Evolutionary conservation across 495 filamentous ascomycete genomes (phyloP).

Genomic region (Hypomontagnella submonticulosa): DNA sequence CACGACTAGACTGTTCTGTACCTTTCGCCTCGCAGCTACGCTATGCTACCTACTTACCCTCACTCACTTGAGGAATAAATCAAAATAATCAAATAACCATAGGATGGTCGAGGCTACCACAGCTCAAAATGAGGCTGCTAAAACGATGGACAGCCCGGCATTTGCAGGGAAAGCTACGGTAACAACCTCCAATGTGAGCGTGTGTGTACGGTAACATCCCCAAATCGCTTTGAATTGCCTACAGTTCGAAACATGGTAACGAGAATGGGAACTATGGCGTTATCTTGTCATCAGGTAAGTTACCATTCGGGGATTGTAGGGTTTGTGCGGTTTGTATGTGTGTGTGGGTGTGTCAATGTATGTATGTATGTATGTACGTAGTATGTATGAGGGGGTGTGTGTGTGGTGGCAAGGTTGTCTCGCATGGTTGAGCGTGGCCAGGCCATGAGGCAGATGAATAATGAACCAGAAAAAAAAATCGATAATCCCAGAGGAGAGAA

Average conservation of each 20-base stretch:
- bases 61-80: neutral
- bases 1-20: conserved; percentile 15
- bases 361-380: neutral
- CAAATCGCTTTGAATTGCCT: conserved; percentile 43
- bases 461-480: conserved; percentile 31
- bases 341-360: neutral
- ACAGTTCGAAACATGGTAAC: conserved; percentile 31
- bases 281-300: conserved; percentile 29
- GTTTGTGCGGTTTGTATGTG: neutral
- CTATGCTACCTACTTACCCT: neutral
- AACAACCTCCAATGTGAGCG: conserved; percentile 35
- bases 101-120: conserved; percentile 39
- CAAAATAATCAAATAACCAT: conserved; percentile 29
- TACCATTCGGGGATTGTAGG: conserved; percentile 15
- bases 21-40: conserved; percentile 29
- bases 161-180: conserved; percentile 32
- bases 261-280: neutral
- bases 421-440: conserved; percentile 39
- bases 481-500: conserved; percentile 10
- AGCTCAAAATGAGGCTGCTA: conserved; percentile 45
- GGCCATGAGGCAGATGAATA: conserved; percentile 42
- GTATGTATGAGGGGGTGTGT: neutral
- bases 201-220: conserved; percentile 43
- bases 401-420: conserved; percentile 40
- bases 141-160: conserved; percentile 31